Percentiles rank a stretch among this genome's conserved stretches.
Evolutionary conservation across 2,329 filamentous ascomycete genomes (phyloP).

Genomic region (Paracamarosporium sp.): DNA sequence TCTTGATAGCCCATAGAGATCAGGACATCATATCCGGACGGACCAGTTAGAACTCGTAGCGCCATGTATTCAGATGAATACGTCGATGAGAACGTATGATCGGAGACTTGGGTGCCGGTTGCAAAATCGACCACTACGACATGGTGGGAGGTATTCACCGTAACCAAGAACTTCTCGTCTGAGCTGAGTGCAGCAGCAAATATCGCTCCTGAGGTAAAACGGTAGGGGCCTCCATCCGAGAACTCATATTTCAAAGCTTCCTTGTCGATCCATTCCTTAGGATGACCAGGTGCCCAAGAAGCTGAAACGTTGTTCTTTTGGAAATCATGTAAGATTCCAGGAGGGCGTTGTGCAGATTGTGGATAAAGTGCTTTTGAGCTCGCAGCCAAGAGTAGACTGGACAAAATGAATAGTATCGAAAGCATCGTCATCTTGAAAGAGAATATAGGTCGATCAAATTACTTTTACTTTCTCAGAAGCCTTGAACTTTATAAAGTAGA

Average conservation of each 20-base stretch:
- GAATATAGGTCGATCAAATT: background rate
- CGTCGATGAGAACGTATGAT: background rate
- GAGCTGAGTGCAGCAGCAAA: background rate
- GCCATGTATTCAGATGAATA: background rate
- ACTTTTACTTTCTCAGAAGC: too few species aligned
- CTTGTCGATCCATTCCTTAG: constrained; percentile 1
- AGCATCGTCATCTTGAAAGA: background rate
- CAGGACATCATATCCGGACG: background rate
- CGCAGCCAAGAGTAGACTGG: background rate
- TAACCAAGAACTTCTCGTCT: background rate
- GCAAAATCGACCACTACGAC: background rate
- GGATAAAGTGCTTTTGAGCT: background rate
- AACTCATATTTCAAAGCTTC: background rate
- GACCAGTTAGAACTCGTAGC: background rate
- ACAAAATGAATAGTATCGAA: background rate
- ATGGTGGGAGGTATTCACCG: background rate
- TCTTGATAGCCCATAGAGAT: background rate
- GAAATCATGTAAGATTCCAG: background rate
- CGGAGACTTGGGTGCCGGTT: background rate
- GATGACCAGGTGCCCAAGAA: background rate
- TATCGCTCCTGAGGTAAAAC: background rate
- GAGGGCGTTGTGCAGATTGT: background rate
- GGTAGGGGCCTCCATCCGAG: background rate
- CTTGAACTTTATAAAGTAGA: background rate
- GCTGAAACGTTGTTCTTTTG: constrained; percentile 1